phyloP scores from a whole-genome alignment of 2,329 filamentous ascomycete species.

The Aspergillus hortae region DNA sequence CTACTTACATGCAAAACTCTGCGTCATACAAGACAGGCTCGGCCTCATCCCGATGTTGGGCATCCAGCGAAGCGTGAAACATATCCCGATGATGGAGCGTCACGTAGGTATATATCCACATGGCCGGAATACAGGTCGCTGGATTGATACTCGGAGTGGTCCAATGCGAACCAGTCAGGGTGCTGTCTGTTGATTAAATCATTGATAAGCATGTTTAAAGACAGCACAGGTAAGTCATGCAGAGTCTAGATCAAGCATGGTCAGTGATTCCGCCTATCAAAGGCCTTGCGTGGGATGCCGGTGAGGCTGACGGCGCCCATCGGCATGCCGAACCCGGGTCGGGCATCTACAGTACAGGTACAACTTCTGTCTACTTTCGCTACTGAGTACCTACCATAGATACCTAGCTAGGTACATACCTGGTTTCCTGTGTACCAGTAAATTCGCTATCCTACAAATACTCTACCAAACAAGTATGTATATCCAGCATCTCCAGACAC shows the following conservation, averaged over 20 bases:
- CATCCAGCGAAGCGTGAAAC: constrained; percentile 4
- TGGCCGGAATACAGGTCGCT: too few species aligned
- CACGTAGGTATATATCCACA: too few species aligned
- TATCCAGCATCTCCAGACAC: background rate
- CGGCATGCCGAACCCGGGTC: background rate
- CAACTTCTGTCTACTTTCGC: background rate
- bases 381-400: too few species aligned
- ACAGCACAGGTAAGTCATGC: too few species aligned
- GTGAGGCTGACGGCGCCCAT: background rate
- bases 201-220: too few species aligned
- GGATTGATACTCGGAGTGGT: too few species aligned
- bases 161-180: too few species aligned
- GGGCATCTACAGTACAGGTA: background rate
- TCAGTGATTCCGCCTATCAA: background rate
- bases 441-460: background rate
- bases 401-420: too few species aligned
- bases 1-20: background rate
- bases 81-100: background rate
- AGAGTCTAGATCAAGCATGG: too few species aligned
- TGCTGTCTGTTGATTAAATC: too few species aligned
- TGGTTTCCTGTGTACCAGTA: background rate
- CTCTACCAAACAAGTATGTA: too few species aligned
- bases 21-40: background rate
- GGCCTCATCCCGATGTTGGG: constrained; percentile 7
- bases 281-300: background rate